phyloP scores from a whole-genome alignment of 139 green algal genomes.

The Auxenochlorella pyrenoidosa region DNA sequence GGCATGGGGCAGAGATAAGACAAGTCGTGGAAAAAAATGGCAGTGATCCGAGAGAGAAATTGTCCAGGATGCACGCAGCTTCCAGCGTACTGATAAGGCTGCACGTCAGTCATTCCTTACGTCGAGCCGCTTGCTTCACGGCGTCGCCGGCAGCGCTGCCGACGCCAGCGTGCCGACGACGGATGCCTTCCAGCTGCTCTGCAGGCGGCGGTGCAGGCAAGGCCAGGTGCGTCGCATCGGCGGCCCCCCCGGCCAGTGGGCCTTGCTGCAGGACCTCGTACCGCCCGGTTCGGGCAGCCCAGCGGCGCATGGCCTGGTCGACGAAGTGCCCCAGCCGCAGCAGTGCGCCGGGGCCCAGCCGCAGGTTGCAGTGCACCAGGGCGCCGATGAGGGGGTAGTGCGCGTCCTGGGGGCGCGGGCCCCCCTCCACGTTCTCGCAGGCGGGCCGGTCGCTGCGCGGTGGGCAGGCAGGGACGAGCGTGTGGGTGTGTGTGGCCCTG shows the following conservation, averaged over 20 bases:
- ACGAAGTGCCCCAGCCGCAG: constrained; percentile 47
- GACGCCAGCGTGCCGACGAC: not conserved
- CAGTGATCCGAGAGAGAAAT: too few species aligned
- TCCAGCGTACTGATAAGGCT: too few species aligned
- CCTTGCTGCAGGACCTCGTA: constrained; percentile 17
- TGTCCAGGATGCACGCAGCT: too few species aligned
- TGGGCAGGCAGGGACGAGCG: not conserved
- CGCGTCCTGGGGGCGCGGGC: not conserved
- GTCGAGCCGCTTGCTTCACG: too few species aligned
- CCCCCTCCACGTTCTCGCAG: not conserved
- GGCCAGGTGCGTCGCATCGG: not conserved
- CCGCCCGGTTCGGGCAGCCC: constrained; percentile 17
- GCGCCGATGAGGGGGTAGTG: constrained; percentile 2
- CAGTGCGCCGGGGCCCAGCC: constrained; percentile 36
- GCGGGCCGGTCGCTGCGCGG: constrained; percentile 12
- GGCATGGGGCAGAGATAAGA: too few species aligned
- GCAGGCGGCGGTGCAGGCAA: not conserved
- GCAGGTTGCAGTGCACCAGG: constrained; percentile 38
- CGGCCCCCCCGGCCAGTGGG: too few species aligned
- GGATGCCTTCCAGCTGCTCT: not conserved
- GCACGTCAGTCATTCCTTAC: too few species aligned
- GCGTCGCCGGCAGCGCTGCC: not conserved
- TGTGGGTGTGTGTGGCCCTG: too few species aligned
- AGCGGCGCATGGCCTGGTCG: constrained; percentile 36
- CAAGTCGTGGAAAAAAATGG: too few species aligned